These are phyloP conservation scores for Hygrocybe punicea DNA, from an alignment of 768 basidiomycete species.

Conservation along the genomic window DNA sequence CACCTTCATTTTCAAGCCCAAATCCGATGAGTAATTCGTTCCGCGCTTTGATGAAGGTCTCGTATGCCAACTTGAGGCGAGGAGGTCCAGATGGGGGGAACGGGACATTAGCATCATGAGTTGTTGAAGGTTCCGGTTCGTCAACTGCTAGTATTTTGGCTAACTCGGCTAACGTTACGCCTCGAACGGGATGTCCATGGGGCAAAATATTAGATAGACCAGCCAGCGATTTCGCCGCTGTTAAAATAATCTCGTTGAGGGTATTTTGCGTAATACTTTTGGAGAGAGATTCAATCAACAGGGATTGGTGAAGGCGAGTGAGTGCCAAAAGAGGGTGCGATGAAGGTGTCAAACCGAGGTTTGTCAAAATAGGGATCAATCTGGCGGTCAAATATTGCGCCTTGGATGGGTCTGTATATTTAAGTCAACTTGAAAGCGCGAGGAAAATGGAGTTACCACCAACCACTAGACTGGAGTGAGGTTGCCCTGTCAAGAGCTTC, in stretches of 20 bases:
- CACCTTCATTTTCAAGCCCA: conserved; percentile 67
- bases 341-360: conserved; percentile 57
- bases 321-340: conserved; percentile 78
- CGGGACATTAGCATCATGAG: conserved; percentile 14
- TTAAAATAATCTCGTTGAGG: conserved; percentile 62
- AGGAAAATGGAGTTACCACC: not conserved
- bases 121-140: conserved; percentile 44
- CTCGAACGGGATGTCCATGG: conserved; percentile 73
- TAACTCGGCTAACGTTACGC: conserved; percentile 70
- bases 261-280: conserved; percentile 40
- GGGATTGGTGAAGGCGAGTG: conserved; percentile 63
- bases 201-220: conserved; percentile 55
- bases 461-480: conserved; percentile 57
- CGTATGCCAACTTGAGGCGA: conserved; percentile 60
- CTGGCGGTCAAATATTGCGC: conserved; percentile 60
- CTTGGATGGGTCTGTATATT: conserved; percentile 50
- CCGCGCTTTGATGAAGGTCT: conserved; percentile 60
- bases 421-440: not conserved
- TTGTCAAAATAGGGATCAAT: conserved; percentile 60
- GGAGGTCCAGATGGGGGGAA: conserved; percentile 69
- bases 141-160: conserved; percentile 81
- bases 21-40: conserved; percentile 67
- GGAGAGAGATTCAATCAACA: conserved; percentile 55
- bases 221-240: conserved; percentile 49
- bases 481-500: conserved; percentile 75